Base-by-base conservation (phyloP, 2,329 filamentous ascomycete species). In the Anthostomella pinea region DNA sequence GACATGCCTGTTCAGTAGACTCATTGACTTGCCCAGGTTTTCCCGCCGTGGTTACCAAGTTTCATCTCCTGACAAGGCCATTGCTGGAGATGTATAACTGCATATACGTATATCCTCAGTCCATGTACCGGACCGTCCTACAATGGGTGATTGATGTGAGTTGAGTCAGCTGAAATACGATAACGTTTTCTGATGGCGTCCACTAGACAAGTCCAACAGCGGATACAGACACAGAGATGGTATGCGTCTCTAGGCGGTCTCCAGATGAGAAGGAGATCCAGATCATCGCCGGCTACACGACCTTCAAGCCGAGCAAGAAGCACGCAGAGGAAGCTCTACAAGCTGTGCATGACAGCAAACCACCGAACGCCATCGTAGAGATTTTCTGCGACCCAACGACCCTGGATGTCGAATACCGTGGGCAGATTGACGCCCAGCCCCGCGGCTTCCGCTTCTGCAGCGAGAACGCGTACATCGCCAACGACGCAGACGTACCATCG, bases 11-110 rank as follows among this genome's bases (percentile, higher is more conserved):
- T 9, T 13, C n/a, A n/a, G n/a, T 14, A 5, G 4, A 20, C 35
- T 30, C 9, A 9, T 33, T 14, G 13, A 10, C 14, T 25, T 4
- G 11, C 18, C 23, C 10, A 60, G 69, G 73, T 14, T 77, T 77
- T 38, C 73, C 74, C 1, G 74, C 65, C 2, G 57, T 78, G 6
- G 66, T 77, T 3, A 74, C 71, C 2, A 59, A 61, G 10, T 77
- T 75, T 45, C 62, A 77, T 43, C 60, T 78, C 4, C 52, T 59
- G 14, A 64, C 68, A 5, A 40, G 59, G 3, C 58, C 63, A 3
- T 35, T 53, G 13, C 45, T 49, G 8, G 43, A 54, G 29, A 54
- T 65, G 52, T 61, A 52, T 29, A 59, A 62, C 29, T 62, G 51
- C 8, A 49, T 61, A 3, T 77, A 73, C 48, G 53, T 72, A 17